Evolutionary conservation across 257 asterid species (phyloP).

Genomic region (Scutellaria minor): DNA sequence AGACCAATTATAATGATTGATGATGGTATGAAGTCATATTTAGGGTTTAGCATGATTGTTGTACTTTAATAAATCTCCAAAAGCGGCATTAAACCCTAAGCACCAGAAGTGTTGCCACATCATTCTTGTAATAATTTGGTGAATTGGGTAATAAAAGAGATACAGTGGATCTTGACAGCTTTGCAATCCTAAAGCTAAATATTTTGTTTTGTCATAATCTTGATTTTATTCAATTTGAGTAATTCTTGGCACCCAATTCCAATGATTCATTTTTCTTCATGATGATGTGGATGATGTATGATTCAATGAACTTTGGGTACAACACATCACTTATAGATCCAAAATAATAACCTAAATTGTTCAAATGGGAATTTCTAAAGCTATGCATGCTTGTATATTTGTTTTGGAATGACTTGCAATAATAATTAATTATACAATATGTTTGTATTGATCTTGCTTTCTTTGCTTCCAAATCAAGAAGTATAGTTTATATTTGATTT

Average conservation of each 20-base stretch:
- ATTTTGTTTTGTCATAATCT: conserved; percentile 38
- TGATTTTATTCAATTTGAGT: conserved; percentile 33
- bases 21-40: conserved; percentile 22
- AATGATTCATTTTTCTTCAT: background rate
- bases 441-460: too few species aligned
- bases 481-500: too few species aligned
- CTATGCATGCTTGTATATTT: too few species aligned
- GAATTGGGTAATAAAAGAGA: conserved; percentile 36
- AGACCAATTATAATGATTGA: conserved; percentile 31
- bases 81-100: conserved; percentile 20
- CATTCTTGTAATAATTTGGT: conserved; percentile 33
- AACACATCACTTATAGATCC: too few species aligned
- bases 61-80: background rate
- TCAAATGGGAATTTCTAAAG: too few species aligned
- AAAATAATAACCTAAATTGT: too few species aligned
- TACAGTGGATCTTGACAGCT: conserved; percentile 46
- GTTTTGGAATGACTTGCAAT: too few species aligned
- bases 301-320: conserved; percentile 18
- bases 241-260: conserved; percentile 3
- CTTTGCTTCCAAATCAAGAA: too few species aligned
- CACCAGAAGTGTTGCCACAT: conserved; percentile 33
- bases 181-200: conserved; percentile 34
- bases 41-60: conserved; percentile 33
- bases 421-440: too few species aligned
- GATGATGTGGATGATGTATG: conserved; percentile 8